These are phyloP conservation scores for Paragyromitra xinjiangensis DNA, from an alignment of 495 filamentous ascomycete genomes.

Conservation along the genomic window DNA sequence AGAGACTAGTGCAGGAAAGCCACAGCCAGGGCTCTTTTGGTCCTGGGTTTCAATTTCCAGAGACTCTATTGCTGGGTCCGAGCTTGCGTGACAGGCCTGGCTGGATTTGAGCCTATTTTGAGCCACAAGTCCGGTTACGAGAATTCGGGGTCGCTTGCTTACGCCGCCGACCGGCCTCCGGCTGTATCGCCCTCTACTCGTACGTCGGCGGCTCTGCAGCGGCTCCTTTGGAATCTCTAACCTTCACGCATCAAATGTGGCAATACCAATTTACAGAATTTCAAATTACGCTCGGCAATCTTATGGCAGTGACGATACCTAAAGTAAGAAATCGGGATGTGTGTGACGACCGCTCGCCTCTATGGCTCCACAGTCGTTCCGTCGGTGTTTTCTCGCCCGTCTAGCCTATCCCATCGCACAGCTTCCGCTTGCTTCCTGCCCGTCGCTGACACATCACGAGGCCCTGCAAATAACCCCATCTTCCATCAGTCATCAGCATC, in stretches of 20 bases:
- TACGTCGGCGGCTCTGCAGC: constrained; percentile 34
- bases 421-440: constrained; percentile 23
- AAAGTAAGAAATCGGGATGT: constrained; percentile 24
- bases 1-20: constrained; percentile 32
- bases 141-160: constrained; percentile 10
- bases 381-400: constrained; percentile 13
- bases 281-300: constrained; percentile 25
- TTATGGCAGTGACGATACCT: constrained; percentile 25
- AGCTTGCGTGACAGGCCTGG: constrained; percentile 41
- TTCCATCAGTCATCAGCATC: constrained; percentile 23
- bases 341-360: constrained; percentile 19
- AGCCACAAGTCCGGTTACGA: constrained; percentile 24
- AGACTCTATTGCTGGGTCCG: constrained; percentile 20
- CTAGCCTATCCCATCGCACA: not conserved
- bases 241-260: constrained; percentile 15
- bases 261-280: constrained; percentile 24
- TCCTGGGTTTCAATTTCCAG: constrained; percentile 43
- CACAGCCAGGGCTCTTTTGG: constrained; percentile 41
- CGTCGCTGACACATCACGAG: constrained; percentile 22
- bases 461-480: constrained; percentile 21
- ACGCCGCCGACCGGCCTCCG: constrained; percentile 2
- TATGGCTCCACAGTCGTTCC: constrained; percentile 15
- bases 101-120: constrained; percentile 40
- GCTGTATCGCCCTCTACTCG: not conserved
- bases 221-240: constrained; percentile 17